Base-by-base conservation (phyloP, 441 rosid species). In the Erysimum cheiri region DNA sequence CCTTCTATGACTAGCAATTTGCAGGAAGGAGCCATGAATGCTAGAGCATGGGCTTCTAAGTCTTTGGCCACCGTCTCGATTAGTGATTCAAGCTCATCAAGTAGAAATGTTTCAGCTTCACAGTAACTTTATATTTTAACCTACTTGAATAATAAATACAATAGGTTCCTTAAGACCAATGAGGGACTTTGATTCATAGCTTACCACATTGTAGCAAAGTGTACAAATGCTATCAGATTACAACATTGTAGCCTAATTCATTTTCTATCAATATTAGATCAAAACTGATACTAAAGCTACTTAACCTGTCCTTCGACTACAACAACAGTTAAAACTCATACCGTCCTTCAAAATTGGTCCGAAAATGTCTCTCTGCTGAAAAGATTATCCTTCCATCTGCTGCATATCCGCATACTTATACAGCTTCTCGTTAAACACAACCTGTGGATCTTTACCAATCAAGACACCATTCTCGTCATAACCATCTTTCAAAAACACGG, bases 371-470 rank as follows among this genome's bases (percentile, higher is more conserved):
- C 19, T 47, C 35, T 28, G 58, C 58, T 53, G 12, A 28, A 50
- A 22, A 22, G 24, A 22, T 22, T 22, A 22, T 22, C 24, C 24
- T 47, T 82, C 87, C 67, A 78, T 67, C 48, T 82, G 77, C 71
- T 74, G 80, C 94, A 80, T 88, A 70, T 82, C 79, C n/a, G 93
- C 96, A 82, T 76, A 87, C 74, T 66, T 74, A 28, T 53, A 74
- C 68, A 93, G 69, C 81, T 81, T 89, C 78, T 93, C 93, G 54
- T 84, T 81, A 66, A 93, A 85, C 85, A 83, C 9, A 15, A 93
- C 84, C 72, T 85, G 97, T 0, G 90, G 96, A 80, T 89, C 97
- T 80, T 89, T 89, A 33, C 72, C 43, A 15, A 80, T 78, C 84
- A 91, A 77, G 62, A 55, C 78, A 15, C 93, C 96, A 46, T 72